Evolutionary conservation across 768 basidiomycete species (phyloP).

Genomic region (Butyriboletus loyo): DNA sequence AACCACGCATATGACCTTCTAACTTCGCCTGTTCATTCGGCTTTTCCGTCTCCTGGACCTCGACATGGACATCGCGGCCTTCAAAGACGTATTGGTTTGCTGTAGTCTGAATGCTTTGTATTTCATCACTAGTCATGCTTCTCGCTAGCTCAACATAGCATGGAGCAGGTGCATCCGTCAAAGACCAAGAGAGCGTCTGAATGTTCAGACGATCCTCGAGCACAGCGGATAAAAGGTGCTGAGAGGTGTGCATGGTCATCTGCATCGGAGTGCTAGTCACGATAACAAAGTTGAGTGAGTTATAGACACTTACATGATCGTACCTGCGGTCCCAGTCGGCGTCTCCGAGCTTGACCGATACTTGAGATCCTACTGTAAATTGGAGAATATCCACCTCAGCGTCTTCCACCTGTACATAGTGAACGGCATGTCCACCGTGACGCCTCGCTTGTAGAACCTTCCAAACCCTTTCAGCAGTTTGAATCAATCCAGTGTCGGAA

Average conservation of each 20-base stretch:
- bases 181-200: slow-evolving; percentile 80
- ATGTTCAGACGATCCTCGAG: slow-evolving; percentile 61
- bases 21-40: slow-evolving; percentile 32
- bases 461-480: slow-evolving; percentile 43
- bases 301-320: slow-evolving; percentile 58
- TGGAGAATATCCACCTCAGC: slow-evolving; percentile 41
- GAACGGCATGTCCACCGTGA: slow-evolving; percentile 70
- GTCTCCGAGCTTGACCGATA: slow-evolving; percentile 53
- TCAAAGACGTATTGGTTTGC: slow-evolving; percentile 70
- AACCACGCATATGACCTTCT: slow-evolving; percentile 47
- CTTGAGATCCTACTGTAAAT: slow-evolving; percentile 50
- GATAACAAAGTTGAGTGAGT: background rate
- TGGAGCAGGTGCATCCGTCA: slow-evolving; percentile 62
- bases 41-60: slow-evolving; percentile 64
- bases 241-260: slow-evolving; percentile 85
- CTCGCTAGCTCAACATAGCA: slow-evolving; percentile 78
- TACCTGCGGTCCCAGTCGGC: slow-evolving; percentile 62
- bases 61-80: slow-evolving; percentile 65
- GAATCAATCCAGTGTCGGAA: slow-evolving; percentile 64
- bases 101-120: slow-evolving; percentile 55
- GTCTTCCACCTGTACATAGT: slow-evolving; percentile 53
- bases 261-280: slow-evolving; percentile 24
- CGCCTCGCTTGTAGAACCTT: slow-evolving; percentile 65
- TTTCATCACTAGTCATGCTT: slow-evolving; percentile 61
- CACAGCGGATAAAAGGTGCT: slow-evolving; percentile 80